A percentile compares a stretch with the other conserved stretches of the same genome.
Evolutionary conservation across 768 basidiomycete species (phyloP).

Genomic region (Boletellus emodensis): DNA sequence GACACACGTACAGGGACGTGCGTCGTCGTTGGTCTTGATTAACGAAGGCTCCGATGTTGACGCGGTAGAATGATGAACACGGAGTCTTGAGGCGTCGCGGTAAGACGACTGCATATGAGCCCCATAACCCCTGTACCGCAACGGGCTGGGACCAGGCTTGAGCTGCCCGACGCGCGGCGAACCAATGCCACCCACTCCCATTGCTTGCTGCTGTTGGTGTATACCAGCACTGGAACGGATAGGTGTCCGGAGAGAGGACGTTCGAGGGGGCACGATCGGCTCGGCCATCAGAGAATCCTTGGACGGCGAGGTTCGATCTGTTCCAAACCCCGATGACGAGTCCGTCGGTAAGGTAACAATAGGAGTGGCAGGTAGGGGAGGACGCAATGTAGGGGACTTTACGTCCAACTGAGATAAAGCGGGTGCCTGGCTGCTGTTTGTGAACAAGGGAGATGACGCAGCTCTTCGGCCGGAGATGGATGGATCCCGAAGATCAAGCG

Average conservation of each 20-base stretch:
- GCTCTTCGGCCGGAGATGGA: constrained; percentile 51
- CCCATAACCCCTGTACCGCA: constrained; percentile 40
- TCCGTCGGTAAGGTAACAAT: constrained; percentile 24
- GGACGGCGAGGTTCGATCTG: constrained; percentile 41
- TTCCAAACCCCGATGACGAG: constrained; percentile 19
- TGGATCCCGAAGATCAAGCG: constrained; percentile 64
- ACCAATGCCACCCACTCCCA: constrained; percentile 14
- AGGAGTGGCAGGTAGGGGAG: constrained; percentile 16
- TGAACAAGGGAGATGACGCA: constrained; percentile 34
- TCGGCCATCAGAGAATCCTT: constrained; percentile 43
- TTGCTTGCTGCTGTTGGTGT: constrained; percentile 21
- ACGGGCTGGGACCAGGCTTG: constrained; percentile 40
- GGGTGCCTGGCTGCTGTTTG: constrained; percentile 30
- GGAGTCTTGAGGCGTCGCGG: constrained; percentile 43
- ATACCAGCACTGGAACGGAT: constrained; percentile 28
- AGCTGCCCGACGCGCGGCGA: constrained; percentile 34
- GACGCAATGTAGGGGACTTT: constrained; percentile 20
- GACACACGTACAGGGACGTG: constrained; percentile 42
- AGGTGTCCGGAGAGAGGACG: constrained; percentile 31
- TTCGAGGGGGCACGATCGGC: constrained; percentile 29
- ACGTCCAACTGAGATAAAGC: constrained; percentile 15
- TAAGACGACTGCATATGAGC: constrained; percentile 35
- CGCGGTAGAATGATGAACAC: constrained; percentile 65
- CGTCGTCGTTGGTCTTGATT: constrained; percentile 49
- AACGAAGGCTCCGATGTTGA: constrained; percentile 84